Evolutionary conservation across 495 filamentous ascomycete species (phyloP), one percentile per base, ranked within the genome.

Genomic region (Aspergillus saccharolyticus): DNA sequence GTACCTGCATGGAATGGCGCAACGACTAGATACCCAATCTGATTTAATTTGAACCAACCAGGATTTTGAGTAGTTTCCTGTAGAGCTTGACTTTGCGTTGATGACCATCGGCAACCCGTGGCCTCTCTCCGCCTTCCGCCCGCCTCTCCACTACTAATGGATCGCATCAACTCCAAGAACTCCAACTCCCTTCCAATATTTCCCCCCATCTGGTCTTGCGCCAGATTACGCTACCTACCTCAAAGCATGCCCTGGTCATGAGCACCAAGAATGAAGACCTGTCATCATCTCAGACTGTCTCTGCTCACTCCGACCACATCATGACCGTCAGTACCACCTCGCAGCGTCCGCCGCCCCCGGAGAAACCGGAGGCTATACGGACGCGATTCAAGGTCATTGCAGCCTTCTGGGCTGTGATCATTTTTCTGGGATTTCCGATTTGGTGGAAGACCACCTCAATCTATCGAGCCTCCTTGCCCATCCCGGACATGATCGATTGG

Each of bases 391-490:
- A 74, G 53, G 88, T 97, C 46, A 86, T 98, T 63, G 70, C 89
- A 51, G 91, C 94, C 6, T 97, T 97, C 65, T 97, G 94, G 95
- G 76, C 82, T 18, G 85, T 96, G 16, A 90, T 95, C 14, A 67
- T 96, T 21, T 82, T 88, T 30, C 76, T 97, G 17, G 95, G 94
- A 17, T 72, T 97, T 58, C 94, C 94, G 61, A 86, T 96, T 85
- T 98, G 94, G 94, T 90, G 90, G 85, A 85, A 85, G 69, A 97
- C 94, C n/a, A 97, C 95, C 0, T 87, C 89, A 0, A 94, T 97
- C 63, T 90, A 97, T 74, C 84, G 94, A 44, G 91, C 94, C 2
- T 80, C 84, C 42, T 74, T 98, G 63, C 94, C 94, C 42, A 70
- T 97, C 64, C 78, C 85, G 63, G 82, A 87, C 57, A 98, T 98